phyloP scores from a whole-genome alignment of 352 stramenopile genomes.

The Globisporangium paddicum region DNA sequence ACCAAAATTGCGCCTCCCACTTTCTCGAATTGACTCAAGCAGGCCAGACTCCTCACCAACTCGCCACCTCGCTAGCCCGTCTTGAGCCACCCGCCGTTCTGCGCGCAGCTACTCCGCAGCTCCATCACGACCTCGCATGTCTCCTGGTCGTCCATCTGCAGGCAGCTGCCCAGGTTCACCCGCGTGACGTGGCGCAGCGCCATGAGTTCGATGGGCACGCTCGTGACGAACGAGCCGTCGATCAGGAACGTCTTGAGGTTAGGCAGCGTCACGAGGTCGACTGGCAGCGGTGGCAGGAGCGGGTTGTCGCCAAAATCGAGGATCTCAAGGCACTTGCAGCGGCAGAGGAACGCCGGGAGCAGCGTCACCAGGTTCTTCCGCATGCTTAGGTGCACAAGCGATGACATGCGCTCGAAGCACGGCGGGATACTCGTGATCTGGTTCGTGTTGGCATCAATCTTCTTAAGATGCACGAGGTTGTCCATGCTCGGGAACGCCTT shows the following conservation, averaged over 20 bases:
- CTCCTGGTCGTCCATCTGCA: slow-evolving; percentile 63
- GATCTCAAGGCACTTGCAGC: slow-evolving; percentile 54
- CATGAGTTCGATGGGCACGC: slow-evolving; percentile 65
- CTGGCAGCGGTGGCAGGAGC: slow-evolving; percentile 35
- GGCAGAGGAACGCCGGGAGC: slow-evolving; percentile 41
- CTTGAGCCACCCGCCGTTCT: slow-evolving; percentile 63
- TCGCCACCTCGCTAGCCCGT: slow-evolving; percentile 20
- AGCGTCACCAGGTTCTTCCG: slow-evolving; percentile 48
- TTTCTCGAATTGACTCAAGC: neutral
- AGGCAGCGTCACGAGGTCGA: slow-evolving; percentile 32
- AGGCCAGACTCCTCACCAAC: neutral
- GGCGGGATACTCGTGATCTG: slow-evolving; percentile 41
- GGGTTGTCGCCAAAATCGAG: slow-evolving; percentile 69
- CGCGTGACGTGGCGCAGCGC: slow-evolving; percentile 40
- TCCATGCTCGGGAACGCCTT: slow-evolving; percentile 55
- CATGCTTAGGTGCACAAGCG: slow-evolving; percentile 62
- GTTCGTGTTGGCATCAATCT: slow-evolving; percentile 79
- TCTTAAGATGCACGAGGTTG: slow-evolving; percentile 56
- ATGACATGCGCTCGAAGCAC: slow-evolving; percentile 46
- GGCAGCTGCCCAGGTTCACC: slow-evolving; percentile 46
- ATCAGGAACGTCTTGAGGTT: slow-evolving; percentile 69
- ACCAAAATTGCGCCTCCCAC: slow-evolving; percentile 1
- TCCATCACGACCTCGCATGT: slow-evolving; percentile 60
- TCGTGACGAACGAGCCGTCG: slow-evolving; percentile 37
- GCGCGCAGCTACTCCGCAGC: slow-evolving; percentile 38